Percentiles rank a stretch among this genome's conserved stretches.
Conservation (phyloP, 2,329 filamentous ascomycete genomes). For the Sporothrix globosa region DNA sequence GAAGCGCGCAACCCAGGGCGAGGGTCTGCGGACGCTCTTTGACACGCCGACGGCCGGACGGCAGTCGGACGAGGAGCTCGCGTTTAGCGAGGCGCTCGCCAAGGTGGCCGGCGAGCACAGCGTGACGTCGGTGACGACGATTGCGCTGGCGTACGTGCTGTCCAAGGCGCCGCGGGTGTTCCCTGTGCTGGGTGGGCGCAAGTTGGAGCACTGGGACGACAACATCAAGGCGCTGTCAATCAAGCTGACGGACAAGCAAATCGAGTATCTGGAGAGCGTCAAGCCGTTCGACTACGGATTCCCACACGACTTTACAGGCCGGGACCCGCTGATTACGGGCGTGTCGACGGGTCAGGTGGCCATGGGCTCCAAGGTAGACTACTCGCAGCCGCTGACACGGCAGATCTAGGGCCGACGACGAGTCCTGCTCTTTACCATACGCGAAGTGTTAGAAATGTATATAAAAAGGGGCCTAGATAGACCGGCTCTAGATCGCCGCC, state of each 20-base stretch:
- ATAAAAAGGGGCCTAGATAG: background rate
- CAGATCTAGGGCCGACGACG: background rate
- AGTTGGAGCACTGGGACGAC: slow-evolving; percentile 54
- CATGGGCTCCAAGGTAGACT: slow-evolving; percentile 24
- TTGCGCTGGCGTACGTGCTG: slow-evolving; percentile 59
- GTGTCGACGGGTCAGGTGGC: slow-evolving; percentile 21
- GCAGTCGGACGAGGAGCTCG: slow-evolving; percentile 54
- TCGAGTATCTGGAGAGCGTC: slow-evolving; percentile 58
- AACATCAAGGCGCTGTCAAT: slow-evolving; percentile 61
- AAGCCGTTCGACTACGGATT: slow-evolving; percentile 60
- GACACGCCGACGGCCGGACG: slow-evolving; percentile 33
- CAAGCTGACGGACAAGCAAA: slow-evolving; percentile 54
- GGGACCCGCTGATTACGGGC: slow-evolving; percentile 37
- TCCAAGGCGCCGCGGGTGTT: slow-evolving; percentile 58
- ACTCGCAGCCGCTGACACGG: slow-evolving; percentile 30
- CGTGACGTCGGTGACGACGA: slow-evolving; percentile 59
- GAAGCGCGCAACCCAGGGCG: slow-evolving; percentile 41
- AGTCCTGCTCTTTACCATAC: too few species aligned
- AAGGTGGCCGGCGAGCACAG: slow-evolving; percentile 62
- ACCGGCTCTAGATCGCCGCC: too few species aligned
- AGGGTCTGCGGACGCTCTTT: slow-evolving; percentile 45
- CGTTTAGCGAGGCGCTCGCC: slow-evolving; percentile 61
- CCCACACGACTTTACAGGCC: slow-evolving; percentile 50
- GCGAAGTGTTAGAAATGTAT: background rate
- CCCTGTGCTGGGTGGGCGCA: slow-evolving; percentile 57